phyloP scores from a whole-genome alignment of 2,329 filamentous ascomycete species.

The Botryosphaeria agaves region DNA sequence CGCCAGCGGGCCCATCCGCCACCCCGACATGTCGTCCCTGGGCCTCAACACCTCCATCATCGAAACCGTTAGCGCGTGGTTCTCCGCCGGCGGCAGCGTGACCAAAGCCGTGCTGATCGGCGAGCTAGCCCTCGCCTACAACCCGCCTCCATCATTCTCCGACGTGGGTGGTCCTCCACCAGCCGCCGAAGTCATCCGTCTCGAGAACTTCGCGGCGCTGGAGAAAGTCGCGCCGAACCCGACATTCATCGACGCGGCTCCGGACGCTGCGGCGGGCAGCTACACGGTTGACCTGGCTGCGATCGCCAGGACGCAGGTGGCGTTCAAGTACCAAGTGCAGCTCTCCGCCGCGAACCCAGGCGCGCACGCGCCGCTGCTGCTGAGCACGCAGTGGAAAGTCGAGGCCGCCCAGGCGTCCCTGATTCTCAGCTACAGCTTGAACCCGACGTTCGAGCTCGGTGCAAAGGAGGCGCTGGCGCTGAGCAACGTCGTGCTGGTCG shows the following conservation, averaged over 20 bases:
- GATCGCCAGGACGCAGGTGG: constrained; percentile 56
- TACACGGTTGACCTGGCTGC: constrained; percentile 61
- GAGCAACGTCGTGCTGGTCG: constrained; percentile 59
- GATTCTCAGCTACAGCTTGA: constrained; percentile 69
- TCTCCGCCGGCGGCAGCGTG: constrained; percentile 56
- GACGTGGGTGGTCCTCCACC: too few relatives aligned
- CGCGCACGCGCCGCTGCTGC: constrained; percentile 51
- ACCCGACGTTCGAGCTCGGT: constrained; percentile 41
- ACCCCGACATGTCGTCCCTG: constrained; percentile 63
- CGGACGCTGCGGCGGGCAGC: constrained; percentile 50
- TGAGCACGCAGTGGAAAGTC: constrained; percentile 67
- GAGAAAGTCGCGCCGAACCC: constrained; percentile 91
- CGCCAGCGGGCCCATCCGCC: constrained; percentile 44
- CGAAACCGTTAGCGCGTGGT: constrained; percentile 75
- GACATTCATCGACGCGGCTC: constrained; percentile 61
- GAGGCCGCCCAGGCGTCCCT: constrained; percentile 75
- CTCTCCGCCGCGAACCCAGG: constrained; percentile 40
- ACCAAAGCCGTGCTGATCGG: constrained; percentile 62
- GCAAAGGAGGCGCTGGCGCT: constrained; percentile 32
- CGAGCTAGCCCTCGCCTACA: constrained; percentile 79
- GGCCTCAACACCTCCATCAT: constrained; percentile 81
- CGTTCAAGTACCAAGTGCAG: constrained; percentile 86
- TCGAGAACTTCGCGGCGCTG: constrained; percentile 76
- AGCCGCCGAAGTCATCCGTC: constrained; percentile 52
- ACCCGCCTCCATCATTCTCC: constrained; percentile 28